Evolutionary conservation across 768 basidiomycete genomes (phyloP).

Genomic region (Hebeloma cylindrosporum): DNA sequence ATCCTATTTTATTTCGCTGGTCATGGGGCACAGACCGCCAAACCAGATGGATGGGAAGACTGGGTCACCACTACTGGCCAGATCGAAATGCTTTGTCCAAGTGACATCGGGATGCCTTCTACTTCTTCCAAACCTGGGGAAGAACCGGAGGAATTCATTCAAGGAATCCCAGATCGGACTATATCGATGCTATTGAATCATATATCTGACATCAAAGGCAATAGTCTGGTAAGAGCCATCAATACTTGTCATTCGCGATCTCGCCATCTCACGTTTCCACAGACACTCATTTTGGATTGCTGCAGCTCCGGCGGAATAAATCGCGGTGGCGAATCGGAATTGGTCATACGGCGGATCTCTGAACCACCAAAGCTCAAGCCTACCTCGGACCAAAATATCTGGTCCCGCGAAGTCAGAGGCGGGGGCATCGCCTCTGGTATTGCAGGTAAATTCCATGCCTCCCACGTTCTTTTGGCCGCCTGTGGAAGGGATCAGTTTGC

Average conservation of each 20-base stretch:
- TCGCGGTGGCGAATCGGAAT: slow-evolving; percentile 18
- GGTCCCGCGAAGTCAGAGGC: slow-evolving; percentile 10
- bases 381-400: slow-evolving; percentile 28
- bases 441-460: slow-evolving; percentile 28
- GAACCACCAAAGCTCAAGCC: slow-evolving; percentile 27
- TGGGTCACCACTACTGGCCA: slow-evolving; percentile 26
- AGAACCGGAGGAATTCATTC: slow-evolving; percentile 14
- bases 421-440: slow-evolving; percentile 23
- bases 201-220: slow-evolving; percentile 38
- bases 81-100: slow-evolving; percentile 37
- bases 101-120: slow-evolving; percentile 26
- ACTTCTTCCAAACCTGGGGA: neutral
- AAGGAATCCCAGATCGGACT: slow-evolving; percentile 45
- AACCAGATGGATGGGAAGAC: slow-evolving; percentile 30
- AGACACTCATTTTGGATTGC: slow-evolving; percentile 48
- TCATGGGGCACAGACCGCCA: slow-evolving; percentile 38
- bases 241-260: neutral
- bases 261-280: neutral
- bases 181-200: slow-evolving; percentile 36
- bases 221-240: slow-evolving; percentile 39
- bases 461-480: slow-evolving; percentile 44
- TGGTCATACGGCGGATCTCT: slow-evolving; percentile 24
- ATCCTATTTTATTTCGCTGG: slow-evolving; percentile 47
- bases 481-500: slow-evolving; percentile 38
- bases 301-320: slow-evolving; percentile 42